phyloP scores from a whole-genome alignment of 169 alveolate genomes.

The Cyclospora cayetanensis region DNA sequence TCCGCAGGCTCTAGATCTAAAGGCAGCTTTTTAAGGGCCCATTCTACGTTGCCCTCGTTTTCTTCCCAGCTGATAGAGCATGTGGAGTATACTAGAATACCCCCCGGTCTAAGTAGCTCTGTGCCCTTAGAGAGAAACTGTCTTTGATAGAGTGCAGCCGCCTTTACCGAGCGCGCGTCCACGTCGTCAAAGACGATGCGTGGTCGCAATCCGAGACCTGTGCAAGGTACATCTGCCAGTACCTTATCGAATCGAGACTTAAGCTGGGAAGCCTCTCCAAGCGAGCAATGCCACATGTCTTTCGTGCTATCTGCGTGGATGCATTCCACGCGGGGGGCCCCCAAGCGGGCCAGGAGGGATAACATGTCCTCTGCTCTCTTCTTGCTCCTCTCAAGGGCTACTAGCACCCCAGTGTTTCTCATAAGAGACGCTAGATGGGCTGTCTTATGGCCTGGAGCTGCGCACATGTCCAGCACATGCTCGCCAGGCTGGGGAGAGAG shows the following conservation, averaged over 20 bases:
- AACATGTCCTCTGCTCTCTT: conserved; percentile 3
- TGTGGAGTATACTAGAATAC: conserved; percentile 42
- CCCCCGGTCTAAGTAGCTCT: conserved; percentile 30
- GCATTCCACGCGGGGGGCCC: background rate
- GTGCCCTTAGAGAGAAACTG: conserved; percentile 1
- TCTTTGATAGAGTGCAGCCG: conserved; percentile 36
- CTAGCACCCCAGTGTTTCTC: background rate
- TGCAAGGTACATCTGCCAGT: conserved; percentile 95
- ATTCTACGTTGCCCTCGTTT: conserved; percentile 30
- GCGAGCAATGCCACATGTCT: conserved; percentile 10
- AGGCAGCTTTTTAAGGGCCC: conserved; percentile 50
- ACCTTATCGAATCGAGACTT: conserved; percentile 86
- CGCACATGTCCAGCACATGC: conserved; percentile 87
- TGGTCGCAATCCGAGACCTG: conserved; percentile 90
- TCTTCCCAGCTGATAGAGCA: conserved; percentile 56
- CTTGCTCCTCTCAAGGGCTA: conserved; percentile 48
- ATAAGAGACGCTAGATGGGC: conserved; percentile 36
- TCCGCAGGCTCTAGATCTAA: conserved; percentile 26
- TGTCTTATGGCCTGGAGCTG: conserved; percentile 92
- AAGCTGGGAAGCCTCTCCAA: background rate
- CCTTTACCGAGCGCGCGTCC: background rate
- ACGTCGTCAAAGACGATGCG: conserved; percentile 34
- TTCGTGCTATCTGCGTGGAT: conserved; percentile 63
- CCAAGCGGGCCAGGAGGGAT: background rate
- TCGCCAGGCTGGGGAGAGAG: conserved; percentile 66